Conservation (phyloP, 257 asterid species). For the Phtheirospermum japonicum region DNA sequence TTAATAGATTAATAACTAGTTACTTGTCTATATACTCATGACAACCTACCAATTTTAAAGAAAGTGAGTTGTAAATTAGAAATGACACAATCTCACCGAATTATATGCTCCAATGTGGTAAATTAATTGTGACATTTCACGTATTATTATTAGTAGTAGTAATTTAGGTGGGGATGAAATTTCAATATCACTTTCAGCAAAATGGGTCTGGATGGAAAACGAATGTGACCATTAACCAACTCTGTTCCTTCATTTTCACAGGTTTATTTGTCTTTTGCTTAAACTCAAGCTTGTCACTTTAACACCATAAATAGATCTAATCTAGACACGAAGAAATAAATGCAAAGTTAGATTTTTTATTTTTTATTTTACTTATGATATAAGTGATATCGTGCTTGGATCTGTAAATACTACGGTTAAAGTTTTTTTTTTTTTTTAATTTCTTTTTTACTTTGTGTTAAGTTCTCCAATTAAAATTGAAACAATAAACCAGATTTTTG, state of each 20-base stretch:
- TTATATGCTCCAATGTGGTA: background rate
- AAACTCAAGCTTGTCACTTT: slow-evolving; percentile 1
- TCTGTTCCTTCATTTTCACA: slow-evolving; percentile 9
- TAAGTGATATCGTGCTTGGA: background rate
- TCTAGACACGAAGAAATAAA: background rate
- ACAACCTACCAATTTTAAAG: background rate
- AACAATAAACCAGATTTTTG: background rate
- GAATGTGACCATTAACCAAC: slow-evolving; percentile 22
- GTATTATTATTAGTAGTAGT: background rate
- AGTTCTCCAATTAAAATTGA: background rate
- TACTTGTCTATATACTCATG: no score
- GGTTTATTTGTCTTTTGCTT: slow-evolving; percentile 17
- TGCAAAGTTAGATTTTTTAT: no score
- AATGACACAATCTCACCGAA: background rate
- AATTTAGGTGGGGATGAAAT: slow-evolving; percentile 13
- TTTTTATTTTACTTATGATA: no score
- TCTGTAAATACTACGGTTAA: no score
- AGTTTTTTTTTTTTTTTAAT: no score
- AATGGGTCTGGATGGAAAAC: slow-evolving; percentile 1
- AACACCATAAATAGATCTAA: background rate
- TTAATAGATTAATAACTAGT: no score
- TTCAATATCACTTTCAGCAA: slow-evolving; percentile 23
- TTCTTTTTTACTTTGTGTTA: no score
- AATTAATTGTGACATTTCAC: background rate
- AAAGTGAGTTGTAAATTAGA: background rate